Evolutionary conservation across 805 yeast species (phyloP), one percentile per base, ranked within the genome.

Genomic region (Metschnikowia cubensis): DNA sequence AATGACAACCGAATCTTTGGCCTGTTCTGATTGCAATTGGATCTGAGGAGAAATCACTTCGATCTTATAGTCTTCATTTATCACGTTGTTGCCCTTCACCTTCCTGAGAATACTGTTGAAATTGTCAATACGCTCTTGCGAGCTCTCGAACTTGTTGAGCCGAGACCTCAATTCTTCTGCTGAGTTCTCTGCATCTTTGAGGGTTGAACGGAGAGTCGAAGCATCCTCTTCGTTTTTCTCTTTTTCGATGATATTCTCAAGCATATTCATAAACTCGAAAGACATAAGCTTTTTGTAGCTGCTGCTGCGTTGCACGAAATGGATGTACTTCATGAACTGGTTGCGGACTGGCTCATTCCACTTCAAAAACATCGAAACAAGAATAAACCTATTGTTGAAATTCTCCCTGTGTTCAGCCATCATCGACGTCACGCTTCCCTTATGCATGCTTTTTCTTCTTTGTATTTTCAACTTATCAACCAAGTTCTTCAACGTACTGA

Each of bases 1-100:
- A 33, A 90, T 64, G 11, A 89, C 74, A 46, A 87, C 80, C 2
- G 86, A 71, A 39, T 80, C 82, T 2, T 71, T 67, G 17, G 56
- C 55, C 29, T 69, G 75, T 10, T 68, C 67, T 41, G 74, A 63
- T 49, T 70, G 73, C 11, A 74, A 55, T 52, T 74, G 79, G 40
- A 74, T 73, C 49, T 74, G 79, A 1, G 79, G 77, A 0, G 75
- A 69, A 1, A 72, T 59, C 7, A 73, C 64, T 35, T 71, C 74
- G 33, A 74, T 60, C 45, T 65, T 52, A 50, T 59, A 73, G 52
- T 73, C 76, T 43, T 71, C 74, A 73, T 76, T 47, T 11, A 71
- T 51, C 4, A 49, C 53, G 49, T 71, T 66, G 45, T 56, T 50
- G 6, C 55, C 56, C 3, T 45, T 36, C 3, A 62, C 62, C 7